Evolutionary conservation across 208 protist genomes (phyloP), one percentile per base, ranked within the genome.

Genomic region (Leishmania gerbilli): DNA sequence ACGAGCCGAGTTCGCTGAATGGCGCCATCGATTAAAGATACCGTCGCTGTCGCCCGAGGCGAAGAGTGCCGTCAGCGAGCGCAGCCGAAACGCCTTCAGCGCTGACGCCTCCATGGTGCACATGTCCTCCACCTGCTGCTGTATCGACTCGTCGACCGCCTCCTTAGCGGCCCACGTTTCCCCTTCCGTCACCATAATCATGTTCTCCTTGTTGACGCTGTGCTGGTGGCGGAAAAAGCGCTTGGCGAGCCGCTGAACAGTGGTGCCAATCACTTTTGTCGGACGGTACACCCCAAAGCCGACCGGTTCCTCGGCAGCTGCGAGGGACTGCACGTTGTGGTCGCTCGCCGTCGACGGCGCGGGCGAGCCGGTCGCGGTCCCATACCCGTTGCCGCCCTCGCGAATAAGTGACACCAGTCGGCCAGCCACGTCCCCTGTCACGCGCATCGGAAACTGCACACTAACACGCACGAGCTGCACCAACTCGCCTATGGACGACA

Each of bases 121-220:
- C 83, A 97, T 79, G 15, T 78, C 72, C 83, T 92, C 90, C 49
- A 96, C 83, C 82, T 90, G 86, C 40, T 79, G 69, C 81, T 97
- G 94, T 77, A 95, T 94, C 8, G 85, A 53, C 7, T 76, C 67
- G 71, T 92, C 88, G 60, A 96, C 83, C 24, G 72, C 78, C 55
- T 89, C 88, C 45, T 91, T 88, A 17, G 90, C 82, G 31, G 76
- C 53, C 94, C 94, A 97, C 58, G 84, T 90, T 81, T 97, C 94
- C 19, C 77, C 87, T 69, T 95, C 91, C 60, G 93, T 76, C 53
- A 95, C 87, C 72, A 95, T 85, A 11, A 77, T 84, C 40, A 97
- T 69, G 55, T 92, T 95, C 77, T 95, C 94, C 64, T 88, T 84
- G 77, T 89, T 86, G 56, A 80, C 62, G 31, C 51, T 79, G 83